Base-by-base conservation (phyloP, 192 early-diverging fungal genomes). In the Coemansia guatemalensis region DNA sequence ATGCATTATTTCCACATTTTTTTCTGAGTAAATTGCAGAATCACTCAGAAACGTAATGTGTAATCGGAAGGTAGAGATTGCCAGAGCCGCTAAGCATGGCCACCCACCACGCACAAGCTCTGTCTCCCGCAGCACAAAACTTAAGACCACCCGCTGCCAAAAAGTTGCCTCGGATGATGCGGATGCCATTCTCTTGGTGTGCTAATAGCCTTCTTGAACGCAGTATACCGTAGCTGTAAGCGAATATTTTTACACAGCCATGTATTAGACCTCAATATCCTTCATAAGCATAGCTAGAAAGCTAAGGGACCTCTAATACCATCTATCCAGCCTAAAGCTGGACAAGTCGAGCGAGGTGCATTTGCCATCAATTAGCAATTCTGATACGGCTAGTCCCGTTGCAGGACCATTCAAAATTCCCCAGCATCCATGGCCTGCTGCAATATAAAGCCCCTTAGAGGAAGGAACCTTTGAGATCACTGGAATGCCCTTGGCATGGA, bases 381-480 rank as follows among this genome's bases (percentile, higher is more conserved):
- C 78, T 5, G 78, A 74, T 3, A 81, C 56, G 4, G 78, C 68
- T 24, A 81, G 52, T 9, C 78, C 78, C 0, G 78, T 81, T 2
- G 78, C 78, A 8, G 78, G 78, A 3, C 78, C 78, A 39, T 81
- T 81, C 29, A 81, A 64, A 23, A 81, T 81, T 29, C 78, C 78
- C 78, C 78, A 81, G 65, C 78, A 81, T 17, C 78, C 73, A 39
- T 81, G 78, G 1, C 78, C 78, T 8, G 78, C 73, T 1, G 78
- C 78, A 61, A 81, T 74, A 55, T 55, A 81, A 20, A 81, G 53
- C 2, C 73, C 78, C 30, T 67, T 64, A 3, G 69, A 65, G 14
- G 64, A 65, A 17, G 78, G 78, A 0, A 81, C 78, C 41, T 67
- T 64, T 5, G 72, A 74, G 39, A 81, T 81, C 9, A 81, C 73